phyloP scores from a whole-genome alignment of 495 filamentous ascomycete species.

The Penicillium diatomitis region DNA sequence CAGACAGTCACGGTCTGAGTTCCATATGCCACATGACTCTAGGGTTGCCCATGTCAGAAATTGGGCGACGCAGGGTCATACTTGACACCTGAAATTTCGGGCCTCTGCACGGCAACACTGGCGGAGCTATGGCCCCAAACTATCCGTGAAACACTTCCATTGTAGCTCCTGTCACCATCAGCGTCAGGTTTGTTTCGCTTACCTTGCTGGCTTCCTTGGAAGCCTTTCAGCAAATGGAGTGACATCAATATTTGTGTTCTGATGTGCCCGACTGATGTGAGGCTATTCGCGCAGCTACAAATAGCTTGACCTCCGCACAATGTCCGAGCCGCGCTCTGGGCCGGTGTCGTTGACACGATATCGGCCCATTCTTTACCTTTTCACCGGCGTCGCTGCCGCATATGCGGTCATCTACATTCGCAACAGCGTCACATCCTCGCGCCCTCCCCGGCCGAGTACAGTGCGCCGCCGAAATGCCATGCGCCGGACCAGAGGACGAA shows the following conservation, averaged over 20 bases:
- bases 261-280: conserved; percentile 8
- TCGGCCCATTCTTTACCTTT: conserved; percentile 39
- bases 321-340: conserved; percentile 28
- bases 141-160: not conserved
- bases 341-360: conserved; percentile 37
- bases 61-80: too few relatives aligned
- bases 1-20: too few relatives aligned
- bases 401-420: conserved; percentile 41
- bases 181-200: not conserved
- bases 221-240: too few relatives aligned
- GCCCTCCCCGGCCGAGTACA: conserved; percentile 15
- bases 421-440: conserved; percentile 24
- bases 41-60: too few relatives aligned
- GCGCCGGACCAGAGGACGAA: conserved; percentile 29
- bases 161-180: not conserved
- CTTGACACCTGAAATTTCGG: not conserved
- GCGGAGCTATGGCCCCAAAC: not conserved
- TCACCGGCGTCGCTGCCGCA: conserved; percentile 40
- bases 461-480: conserved; percentile 42
- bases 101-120: not conserved
- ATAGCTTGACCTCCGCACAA: conserved; percentile 14
- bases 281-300: conserved; percentile 10
- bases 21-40: too few relatives aligned
- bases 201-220: too few relatives aligned
- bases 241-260: not conserved